Conservation (phyloP, 2,329 filamentous ascomycete genomes). For the Calcarisporium arbuscula region DNA sequence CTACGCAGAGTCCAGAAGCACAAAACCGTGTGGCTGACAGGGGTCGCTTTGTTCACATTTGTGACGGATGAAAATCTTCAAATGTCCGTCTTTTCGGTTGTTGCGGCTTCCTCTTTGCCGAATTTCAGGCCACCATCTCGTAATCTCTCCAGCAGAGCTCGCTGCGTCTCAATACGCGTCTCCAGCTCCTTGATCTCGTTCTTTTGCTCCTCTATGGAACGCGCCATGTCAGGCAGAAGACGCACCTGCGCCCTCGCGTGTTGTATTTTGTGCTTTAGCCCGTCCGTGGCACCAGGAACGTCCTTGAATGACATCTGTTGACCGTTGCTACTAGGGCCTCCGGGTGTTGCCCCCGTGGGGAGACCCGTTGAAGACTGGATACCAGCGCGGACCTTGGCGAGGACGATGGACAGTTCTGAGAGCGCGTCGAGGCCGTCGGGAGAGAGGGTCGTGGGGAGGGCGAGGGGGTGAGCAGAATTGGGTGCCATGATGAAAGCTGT, state of each 20-base stretch:
- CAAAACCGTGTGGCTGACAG: no score
- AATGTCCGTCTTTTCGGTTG: constrained; percentile 35
- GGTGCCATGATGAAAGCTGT: no score
- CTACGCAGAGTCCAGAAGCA: no score
- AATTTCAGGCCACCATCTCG: constrained; percentile 37
- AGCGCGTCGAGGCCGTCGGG: constrained; percentile 82
- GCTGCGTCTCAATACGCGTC: constrained; percentile 56
- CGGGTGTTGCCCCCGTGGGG: constrained; percentile 31
- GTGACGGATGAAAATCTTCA: no score
- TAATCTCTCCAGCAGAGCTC: constrained; percentile 48
- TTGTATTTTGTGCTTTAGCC: constrained; percentile 76
- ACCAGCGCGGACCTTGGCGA: constrained; percentile 62
- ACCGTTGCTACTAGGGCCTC: constrained; percentile 25
- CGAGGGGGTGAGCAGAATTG: no score
- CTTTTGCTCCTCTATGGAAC: constrained; percentile 62
- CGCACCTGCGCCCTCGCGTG: constrained; percentile 63
- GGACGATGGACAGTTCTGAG: constrained; percentile 71
- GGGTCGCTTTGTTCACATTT: no score
- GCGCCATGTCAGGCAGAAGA: constrained; percentile 62
- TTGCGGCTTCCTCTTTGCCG: constrained; percentile 20
- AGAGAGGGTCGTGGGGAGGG: constrained; percentile 59
- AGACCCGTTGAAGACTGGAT: constrained; percentile 34
- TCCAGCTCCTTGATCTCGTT: constrained; percentile 64
- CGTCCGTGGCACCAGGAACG: constrained; percentile 69
- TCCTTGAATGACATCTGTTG: constrained; percentile 57